A percentile compares a stretch with the other conserved stretches of the same genome.
These are phyloP conservation scores for Phytopythium delawarense DNA, from an alignment of 352 stramenopile species.

Conservation along the genomic window DNA sequence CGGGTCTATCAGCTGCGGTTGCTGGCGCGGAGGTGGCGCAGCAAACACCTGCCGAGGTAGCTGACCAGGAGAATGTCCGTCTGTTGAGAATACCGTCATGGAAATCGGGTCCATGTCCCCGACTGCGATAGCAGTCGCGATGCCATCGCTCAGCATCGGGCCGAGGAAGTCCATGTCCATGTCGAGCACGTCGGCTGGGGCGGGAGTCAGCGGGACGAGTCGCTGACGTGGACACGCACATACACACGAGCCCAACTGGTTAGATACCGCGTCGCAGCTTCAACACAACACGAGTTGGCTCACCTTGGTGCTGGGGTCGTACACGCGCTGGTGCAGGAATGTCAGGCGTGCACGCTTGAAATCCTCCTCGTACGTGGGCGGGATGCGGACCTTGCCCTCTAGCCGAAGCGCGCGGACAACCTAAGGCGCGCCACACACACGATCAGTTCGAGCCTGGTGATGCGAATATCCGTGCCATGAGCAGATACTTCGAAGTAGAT, in stretches of 20 bases:
- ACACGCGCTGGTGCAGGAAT: slow-evolving; percentile 72
- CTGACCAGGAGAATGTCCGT: not conserved
- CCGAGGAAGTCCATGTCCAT: slow-evolving; percentile 67
- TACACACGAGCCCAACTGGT: not conserved
- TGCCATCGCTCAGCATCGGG: slow-evolving; percentile 35
- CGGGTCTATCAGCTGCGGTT: not conserved
- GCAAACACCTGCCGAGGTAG: not conserved
- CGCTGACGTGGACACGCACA: slow-evolving; percentile 26
- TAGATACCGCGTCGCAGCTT: not conserved
- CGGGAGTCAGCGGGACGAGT: slow-evolving; percentile 61
- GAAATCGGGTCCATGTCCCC: slow-evolving; percentile 78
- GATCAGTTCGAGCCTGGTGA: not conserved
- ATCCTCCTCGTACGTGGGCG: slow-evolving; percentile 51
- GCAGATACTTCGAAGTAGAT: slow-evolving; percentile 3
- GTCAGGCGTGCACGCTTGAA: slow-evolving; percentile 59
- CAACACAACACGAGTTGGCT: not conserved
- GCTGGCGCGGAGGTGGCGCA: not conserved
- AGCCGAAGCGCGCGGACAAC: slow-evolving; percentile 56
- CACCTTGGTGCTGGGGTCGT: slow-evolving; percentile 52
- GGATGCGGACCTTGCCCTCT: slow-evolving; percentile 57
- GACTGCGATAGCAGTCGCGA: slow-evolving; percentile 52
- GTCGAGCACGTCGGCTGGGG: slow-evolving; percentile 25
- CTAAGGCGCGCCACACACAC: slow-evolving; percentile 18
- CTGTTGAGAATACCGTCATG: slow-evolving; percentile 28
- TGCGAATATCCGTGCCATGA: too few species aligned